Percentiles rank a stretch among this genome's conserved stretches.
Evolutionary conservation across 1,284 basidiomycete genomes (phyloP).

Genomic region (Gymnopus androsaceus): DNA sequence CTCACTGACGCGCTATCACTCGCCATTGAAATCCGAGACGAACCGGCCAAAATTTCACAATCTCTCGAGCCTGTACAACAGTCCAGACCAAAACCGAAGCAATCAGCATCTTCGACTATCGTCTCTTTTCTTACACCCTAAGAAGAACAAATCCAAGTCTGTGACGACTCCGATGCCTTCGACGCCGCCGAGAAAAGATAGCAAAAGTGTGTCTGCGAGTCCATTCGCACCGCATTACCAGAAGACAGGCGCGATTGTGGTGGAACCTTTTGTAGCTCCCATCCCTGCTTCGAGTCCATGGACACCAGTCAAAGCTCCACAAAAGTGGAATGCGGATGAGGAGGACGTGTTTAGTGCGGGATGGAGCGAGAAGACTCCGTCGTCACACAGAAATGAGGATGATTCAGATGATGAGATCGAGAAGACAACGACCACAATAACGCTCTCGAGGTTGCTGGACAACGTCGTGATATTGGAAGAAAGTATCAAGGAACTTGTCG

Average conservation of each 20-base stretch:
- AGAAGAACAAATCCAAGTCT: slow-evolving; percentile 55
- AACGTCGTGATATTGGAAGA: slow-evolving; percentile 97
- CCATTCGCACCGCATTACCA: slow-evolving; percentile 88
- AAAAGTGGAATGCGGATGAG: slow-evolving; percentile 57
- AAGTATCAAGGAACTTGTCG: slow-evolving; percentile 90
- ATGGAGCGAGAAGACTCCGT: slow-evolving; percentile 50
- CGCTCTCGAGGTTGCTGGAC: slow-evolving; percentile 85
- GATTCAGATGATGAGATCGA: slow-evolving; percentile 32
- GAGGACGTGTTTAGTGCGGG: slow-evolving; percentile 67
- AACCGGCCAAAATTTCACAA: slow-evolving; percentile 33
- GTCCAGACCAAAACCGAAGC: slow-evolving; percentile 56
- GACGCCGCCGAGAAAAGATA: slow-evolving; percentile 41
- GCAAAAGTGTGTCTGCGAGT: slow-evolving; percentile 60
- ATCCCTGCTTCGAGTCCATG: slow-evolving; percentile 62
- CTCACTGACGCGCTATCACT: slow-evolving; percentile 86
- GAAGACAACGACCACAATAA: slow-evolving; percentile 50
- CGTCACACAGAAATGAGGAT: slow-evolving; percentile 23
- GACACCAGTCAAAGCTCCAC: slow-evolving; percentile 51
- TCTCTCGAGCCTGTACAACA: slow-evolving; percentile 25
- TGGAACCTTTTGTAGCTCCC: slow-evolving; percentile 73
- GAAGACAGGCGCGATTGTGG: slow-evolving; percentile 68
- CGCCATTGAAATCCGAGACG: slow-evolving; percentile 60
- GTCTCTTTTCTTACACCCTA: slow-evolving; percentile 81
- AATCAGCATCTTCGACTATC: slow-evolving; percentile 55
- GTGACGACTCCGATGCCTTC: slow-evolving; percentile 38